phyloP scores from a whole-genome alignment of 805 yeast species.

The Monosporozyma yasuniensis region DNA sequence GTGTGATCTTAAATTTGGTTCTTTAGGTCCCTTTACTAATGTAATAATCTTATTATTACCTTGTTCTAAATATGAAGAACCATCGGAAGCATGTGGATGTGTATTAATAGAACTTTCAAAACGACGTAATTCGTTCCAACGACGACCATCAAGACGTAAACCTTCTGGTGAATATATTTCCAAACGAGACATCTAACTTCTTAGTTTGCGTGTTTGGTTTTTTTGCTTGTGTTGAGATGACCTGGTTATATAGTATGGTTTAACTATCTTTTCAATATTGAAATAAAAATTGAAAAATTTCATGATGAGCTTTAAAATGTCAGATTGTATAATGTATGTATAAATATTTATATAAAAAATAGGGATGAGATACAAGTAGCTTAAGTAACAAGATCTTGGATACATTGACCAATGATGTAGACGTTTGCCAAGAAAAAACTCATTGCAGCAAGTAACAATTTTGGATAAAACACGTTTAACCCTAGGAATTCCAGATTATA shows the following conservation, averaged over 20 bases:
- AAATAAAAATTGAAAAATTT: background rate
- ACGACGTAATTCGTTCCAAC: conserved; percentile 86
- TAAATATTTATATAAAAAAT: background rate
- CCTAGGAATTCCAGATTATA: conserved; percentile 79
- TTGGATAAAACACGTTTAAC: conserved; percentile 48
- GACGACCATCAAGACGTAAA: conserved; percentile 81
- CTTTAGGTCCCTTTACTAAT: conserved; percentile 82
- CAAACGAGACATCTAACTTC: conserved; percentile 2
- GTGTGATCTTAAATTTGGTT: conserved; percentile 54
- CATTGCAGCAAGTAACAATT: conserved; percentile 46
- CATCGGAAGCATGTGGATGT: conserved; percentile 82
- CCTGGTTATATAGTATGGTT: background rate
- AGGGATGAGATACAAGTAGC: background rate
- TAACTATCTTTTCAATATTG: background rate
- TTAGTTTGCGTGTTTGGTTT: background rate
- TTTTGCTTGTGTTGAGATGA: background rate
- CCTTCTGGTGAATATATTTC: conserved; percentile 96
- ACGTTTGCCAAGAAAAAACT: conserved; percentile 55
- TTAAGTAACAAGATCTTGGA: conserved; percentile 32
- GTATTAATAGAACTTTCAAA: conserved; percentile 78
- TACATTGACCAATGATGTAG: conserved; percentile 48
- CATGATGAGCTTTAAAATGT: background rate
- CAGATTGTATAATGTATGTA: background rate
- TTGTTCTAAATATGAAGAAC: conserved; percentile 84
- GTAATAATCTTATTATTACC: conserved; percentile 88